phyloP scores from a whole-genome alignment of 495 filamentous ascomycete genomes.

The Extremus antarcticus region DNA sequence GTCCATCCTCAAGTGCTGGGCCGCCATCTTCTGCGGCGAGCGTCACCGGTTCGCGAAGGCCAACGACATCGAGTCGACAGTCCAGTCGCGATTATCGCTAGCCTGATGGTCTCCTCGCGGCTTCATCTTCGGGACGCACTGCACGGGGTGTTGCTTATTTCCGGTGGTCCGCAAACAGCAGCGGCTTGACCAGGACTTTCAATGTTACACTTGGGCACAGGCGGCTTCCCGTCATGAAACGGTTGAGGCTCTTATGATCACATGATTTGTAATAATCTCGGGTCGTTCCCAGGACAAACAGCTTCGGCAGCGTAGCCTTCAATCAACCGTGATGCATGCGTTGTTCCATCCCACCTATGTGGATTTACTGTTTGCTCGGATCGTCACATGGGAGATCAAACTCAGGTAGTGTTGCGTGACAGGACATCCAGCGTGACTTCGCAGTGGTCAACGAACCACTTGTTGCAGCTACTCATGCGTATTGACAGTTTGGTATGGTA shows the following conservation, averaged over 20 bases:
- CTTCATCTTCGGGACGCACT: not conserved
- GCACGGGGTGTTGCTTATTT: not conserved
- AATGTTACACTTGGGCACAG: not conserved
- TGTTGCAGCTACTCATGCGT: too few species aligned
- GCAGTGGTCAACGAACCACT: too few species aligned
- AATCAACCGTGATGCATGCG: too few species aligned
- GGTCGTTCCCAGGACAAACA: not conserved
- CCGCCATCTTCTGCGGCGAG: slow-evolving; percentile 3
- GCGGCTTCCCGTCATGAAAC: not conserved
- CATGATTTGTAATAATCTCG: not conserved
- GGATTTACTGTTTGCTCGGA: too few species aligned
- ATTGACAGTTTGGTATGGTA: too few species aligned
- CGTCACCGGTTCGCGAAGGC: not conserved
- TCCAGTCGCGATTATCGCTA: not conserved
- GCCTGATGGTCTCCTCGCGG: not conserved
- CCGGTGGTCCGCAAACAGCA: not conserved
- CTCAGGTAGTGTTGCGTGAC: too few species aligned
- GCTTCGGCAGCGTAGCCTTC: too few species aligned
- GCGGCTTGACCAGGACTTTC: not conserved
- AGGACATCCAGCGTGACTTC: too few species aligned
- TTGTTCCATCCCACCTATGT: too few species aligned
- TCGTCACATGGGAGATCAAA: too few species aligned
- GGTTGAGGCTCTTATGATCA: not conserved
- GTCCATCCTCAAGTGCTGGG: slow-evolving; percentile 19
- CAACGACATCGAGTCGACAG: not conserved